A percentile compares a stretch with the other conserved stretches of the same genome.
Conservation (phyloP, 2,329 filamentous ascomycete species). For the Acrocalymma vagum region DNA sequence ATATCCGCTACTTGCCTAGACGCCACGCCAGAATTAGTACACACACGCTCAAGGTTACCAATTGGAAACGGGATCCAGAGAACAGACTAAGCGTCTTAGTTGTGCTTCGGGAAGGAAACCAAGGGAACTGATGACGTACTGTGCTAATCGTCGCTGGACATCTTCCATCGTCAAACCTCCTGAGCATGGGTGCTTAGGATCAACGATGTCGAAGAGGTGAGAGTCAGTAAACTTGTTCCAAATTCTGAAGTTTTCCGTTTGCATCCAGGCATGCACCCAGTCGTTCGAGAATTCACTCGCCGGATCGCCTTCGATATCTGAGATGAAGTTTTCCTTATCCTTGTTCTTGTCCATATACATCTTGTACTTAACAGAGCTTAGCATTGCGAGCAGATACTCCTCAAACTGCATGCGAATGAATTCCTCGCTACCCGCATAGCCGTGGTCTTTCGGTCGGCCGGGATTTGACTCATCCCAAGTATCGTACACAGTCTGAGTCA, state of each 20-base stretch:
- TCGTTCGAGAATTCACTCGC: constrained; percentile 82
- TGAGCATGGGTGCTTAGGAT: constrained; percentile 91
- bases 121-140: constrained; percentile 51
- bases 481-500: constrained; percentile 91
- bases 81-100: constrained; percentile 43
- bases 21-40: constrained; percentile 48
- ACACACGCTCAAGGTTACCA: constrained; percentile 37
- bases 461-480: constrained; percentile 96
- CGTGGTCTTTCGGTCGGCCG: constrained; percentile 88
- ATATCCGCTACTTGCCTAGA: constrained; percentile 83
- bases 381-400: constrained; percentile 89
- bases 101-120: constrained; percentile 18
- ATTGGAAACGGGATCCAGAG: constrained; percentile 37
- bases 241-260: constrained; percentile 89
- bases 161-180: constrained; percentile 94
- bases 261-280: constrained; percentile 87
- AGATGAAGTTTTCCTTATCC: constrained; percentile 67
- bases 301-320: constrained; percentile 80
- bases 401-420: constrained; percentile 98
- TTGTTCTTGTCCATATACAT: constrained; percentile 54
- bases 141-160: constrained; percentile 85
- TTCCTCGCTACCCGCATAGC: constrained; percentile 94
- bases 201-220: constrained; percentile 92
- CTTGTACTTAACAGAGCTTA: constrained; percentile 91
- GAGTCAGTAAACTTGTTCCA: constrained; percentile 79